Evolutionary conservation across 176 grass and related monocot genomes (phyloP).

Genomic region (Dactylis glomerata): DNA sequence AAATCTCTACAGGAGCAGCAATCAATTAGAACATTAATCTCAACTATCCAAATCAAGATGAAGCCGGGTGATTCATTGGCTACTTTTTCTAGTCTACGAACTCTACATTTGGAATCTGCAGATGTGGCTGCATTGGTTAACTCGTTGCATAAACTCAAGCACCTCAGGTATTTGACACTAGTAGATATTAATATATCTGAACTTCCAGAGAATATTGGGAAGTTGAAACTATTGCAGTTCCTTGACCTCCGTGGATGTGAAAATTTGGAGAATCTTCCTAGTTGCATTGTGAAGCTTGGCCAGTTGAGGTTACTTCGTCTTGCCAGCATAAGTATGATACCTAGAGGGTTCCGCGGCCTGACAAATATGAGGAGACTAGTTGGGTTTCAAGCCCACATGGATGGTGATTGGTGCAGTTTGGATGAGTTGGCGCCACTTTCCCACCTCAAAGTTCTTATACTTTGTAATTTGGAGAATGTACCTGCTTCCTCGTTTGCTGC

Average conservation of each 20-base stretch:
- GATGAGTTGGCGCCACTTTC: not conserved
- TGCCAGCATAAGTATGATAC: not conserved
- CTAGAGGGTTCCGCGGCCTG: not conserved
- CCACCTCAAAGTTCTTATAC: too few species aligned
- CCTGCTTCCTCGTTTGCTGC: too few species aligned
- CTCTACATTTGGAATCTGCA: not conserved
- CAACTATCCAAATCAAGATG: not conserved
- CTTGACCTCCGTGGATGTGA: not conserved
- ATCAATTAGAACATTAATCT: not conserved
- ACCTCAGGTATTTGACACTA: conserved; percentile 25
- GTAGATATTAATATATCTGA: not conserved
- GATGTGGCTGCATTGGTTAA: not conserved
- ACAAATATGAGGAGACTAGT: not conserved
- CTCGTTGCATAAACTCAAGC: conserved; percentile 23
- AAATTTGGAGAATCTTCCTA: not conserved
- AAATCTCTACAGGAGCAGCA: not conserved
- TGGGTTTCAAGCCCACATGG: not conserved
- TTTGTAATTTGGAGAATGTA: too few species aligned
- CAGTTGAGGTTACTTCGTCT: not conserved
- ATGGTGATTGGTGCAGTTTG: not conserved
- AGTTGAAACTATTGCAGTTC: conserved; percentile 22
- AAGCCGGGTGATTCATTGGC: not conserved
- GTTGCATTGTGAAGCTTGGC: not conserved
- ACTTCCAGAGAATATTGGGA: not conserved
- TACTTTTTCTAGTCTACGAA: not conserved